phyloP scores from a whole-genome alignment of 1,284 basidiomycete genomes.

The Inonotus obliquus region DNA sequence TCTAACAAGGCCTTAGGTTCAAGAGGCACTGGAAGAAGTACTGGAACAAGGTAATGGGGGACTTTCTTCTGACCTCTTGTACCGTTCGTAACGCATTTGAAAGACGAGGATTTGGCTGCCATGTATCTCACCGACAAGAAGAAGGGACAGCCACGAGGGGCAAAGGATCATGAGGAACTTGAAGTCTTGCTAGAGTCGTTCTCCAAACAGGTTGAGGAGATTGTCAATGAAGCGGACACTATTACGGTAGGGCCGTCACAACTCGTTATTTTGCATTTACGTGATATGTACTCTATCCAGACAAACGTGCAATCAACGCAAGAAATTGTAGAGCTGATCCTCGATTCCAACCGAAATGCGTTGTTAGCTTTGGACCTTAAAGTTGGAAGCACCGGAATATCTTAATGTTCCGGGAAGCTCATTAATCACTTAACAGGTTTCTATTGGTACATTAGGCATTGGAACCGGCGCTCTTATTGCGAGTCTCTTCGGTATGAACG shows the following conservation, averaged over 20 bases:
- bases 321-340: conserved; percentile 95
- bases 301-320: conserved; percentile 93
- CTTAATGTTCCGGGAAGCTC: conserved; percentile 1
- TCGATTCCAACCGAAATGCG: conserved; percentile 94
- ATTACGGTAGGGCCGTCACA: conserved; percentile 57
- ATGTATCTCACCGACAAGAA: conserved; percentile 89
- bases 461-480: conserved; percentile 91
- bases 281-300: conserved; percentile 35
- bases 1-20: conserved; percentile 50
- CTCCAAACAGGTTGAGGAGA: conserved; percentile 93
- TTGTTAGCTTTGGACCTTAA: conserved; percentile 89
- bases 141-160: conserved; percentile 47
- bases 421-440: conserved; percentile 47
- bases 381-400: conserved; percentile 35
- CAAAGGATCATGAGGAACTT: conserved; percentile 87
- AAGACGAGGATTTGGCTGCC: conserved; percentile 88
- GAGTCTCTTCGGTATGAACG: conserved; percentile 95
- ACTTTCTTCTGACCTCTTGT: background rate
- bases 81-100: background rate
- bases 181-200: conserved; percentile 93
- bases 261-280: conserved; percentile 1
- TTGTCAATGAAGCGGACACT: conserved; percentile 87
- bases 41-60: conserved; percentile 70
- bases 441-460: conserved; percentile 92
- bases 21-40: conserved; percentile 85